Base-by-base conservation (phyloP, 495 filamentous ascomycete species). In the Pyrenula aspistea region DNA sequence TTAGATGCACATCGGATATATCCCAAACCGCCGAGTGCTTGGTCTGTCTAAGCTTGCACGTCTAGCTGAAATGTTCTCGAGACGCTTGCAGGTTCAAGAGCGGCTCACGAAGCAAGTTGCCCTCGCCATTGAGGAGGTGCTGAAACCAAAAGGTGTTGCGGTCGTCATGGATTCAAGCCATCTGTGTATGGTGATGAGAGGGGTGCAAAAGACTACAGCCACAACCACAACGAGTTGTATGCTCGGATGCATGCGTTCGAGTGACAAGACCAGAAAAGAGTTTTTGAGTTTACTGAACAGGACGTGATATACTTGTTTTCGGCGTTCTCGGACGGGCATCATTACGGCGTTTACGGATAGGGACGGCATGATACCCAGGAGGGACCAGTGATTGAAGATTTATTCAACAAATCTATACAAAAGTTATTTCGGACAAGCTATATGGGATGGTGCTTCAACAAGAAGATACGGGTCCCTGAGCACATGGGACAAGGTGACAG, bases 1-100 rank as follows among this genome's bases (percentile, higher is more conserved):
- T 54, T 55, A 90, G 86, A 95, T 98, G 88, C 93, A 97, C 73
- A 96, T 98, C 62, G 94, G 93, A 24, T 98, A 97, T 67, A 96
- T 98, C 57, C 94, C 91, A 15, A 78, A 84, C 60, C 73, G 78
- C 60, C 71, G 87, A 71, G 94, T 98, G 42, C 87, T 98, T 36
- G 94, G 93, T 42, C 86, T 98, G 24, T 96, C 91, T 10, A 98
- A 98, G 70, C 76, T 98, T 50, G 93, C 92, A 12, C 83, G 93
- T 49, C 89, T 98, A 55, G 94, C 92, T 22, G 92, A 98, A 65
- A 93, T 98, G 91, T 98, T 97, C 73, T 85, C 88, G 2, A 84
- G 92, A 19, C 74, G 94, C 56, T 77, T 98, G 3, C 93, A 98
- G 72, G 87, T 98, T 10, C 93, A 98, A 68, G 93, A 98, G 72